A percentile compares a stretch with the other conserved stretches of the same genome.
phyloP scores from a whole-genome alignment of 805 yeast genomes.

The Ogataea trehaloabstinens region DNA sequence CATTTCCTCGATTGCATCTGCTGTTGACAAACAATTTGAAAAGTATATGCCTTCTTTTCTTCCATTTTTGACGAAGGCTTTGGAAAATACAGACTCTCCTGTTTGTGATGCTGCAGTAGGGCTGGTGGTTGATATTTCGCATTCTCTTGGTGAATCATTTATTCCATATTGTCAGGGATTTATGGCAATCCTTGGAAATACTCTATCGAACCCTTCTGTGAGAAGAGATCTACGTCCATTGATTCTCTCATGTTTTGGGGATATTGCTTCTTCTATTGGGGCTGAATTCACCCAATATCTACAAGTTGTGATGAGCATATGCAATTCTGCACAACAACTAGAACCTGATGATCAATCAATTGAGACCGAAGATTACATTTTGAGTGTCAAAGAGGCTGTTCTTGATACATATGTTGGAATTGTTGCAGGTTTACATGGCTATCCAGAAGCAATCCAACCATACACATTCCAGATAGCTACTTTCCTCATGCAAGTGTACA shows the following conservation, averaged over 20 bases:
- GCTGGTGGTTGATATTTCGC: slow-evolving; percentile 89
- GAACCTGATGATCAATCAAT: slow-evolving; percentile 64
- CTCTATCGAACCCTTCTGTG: slow-evolving; percentile 63
- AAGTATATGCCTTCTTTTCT: slow-evolving; percentile 78
- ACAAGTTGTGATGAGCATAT: slow-evolving; percentile 74
- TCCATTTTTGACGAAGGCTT: slow-evolving; percentile 77
- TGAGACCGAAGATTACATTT: slow-evolving; percentile 76
- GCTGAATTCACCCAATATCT: slow-evolving; percentile 71
- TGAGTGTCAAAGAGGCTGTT: slow-evolving; percentile 78
- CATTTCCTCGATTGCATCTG: slow-evolving; percentile 82
- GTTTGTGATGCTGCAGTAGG: slow-evolving; percentile 91
- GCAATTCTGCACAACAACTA: slow-evolving; percentile 60
- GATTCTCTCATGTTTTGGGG: slow-evolving; percentile 92
- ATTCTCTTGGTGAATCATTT: slow-evolving; percentile 74
- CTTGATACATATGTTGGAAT: slow-evolving; percentile 95
- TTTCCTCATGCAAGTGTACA: slow-evolving; percentile 59
- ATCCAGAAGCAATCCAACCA: slow-evolving; percentile 62
- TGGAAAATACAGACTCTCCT: slow-evolving; percentile 79
- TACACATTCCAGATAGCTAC: slow-evolving; percentile 69
- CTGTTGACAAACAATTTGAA: slow-evolving; percentile 67
- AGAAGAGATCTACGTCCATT: slow-evolving; percentile 83
- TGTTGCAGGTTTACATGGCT: slow-evolving; percentile 79
- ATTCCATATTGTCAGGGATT: slow-evolving; percentile 74
- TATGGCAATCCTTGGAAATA: slow-evolving; percentile 78
- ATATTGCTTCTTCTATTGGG: slow-evolving; percentile 88